Evolutionary conservation across 768 basidiomycete species (phyloP).

Genomic region (Chalciporus piperatus): DNA sequence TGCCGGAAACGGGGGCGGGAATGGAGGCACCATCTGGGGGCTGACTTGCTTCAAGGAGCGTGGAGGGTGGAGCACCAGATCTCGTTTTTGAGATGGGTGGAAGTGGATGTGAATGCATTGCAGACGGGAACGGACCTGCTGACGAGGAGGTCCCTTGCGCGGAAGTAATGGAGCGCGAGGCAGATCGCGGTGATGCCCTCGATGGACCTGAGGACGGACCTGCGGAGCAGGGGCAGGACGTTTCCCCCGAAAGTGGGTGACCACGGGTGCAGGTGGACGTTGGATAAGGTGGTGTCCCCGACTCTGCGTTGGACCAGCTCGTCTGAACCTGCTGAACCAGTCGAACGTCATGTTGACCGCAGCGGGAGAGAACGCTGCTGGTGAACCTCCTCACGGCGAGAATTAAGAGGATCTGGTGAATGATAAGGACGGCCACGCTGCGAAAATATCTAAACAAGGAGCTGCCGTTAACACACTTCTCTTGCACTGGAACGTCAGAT

Average conservation of each 20-base stretch:
- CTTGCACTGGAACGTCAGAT: conserved; percentile 25
- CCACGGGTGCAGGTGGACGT: conserved; percentile 11
- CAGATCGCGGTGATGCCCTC: conserved; percentile 17
- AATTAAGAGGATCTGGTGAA: conserved; percentile 26
- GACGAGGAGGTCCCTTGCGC: conserved; percentile 20
- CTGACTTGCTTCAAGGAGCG: background rate
- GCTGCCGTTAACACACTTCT: conserved; percentile 27
- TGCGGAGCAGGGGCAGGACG: conserved; percentile 17
- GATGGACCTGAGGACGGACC: conserved; percentile 16
- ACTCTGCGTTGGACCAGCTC: conserved; percentile 8
- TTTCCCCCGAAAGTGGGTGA: conserved; percentile 17
- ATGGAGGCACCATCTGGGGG: conserved; percentile 14
- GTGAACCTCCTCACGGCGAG: conserved; percentile 13
- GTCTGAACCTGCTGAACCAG: conserved; percentile 26
- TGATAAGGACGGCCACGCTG: conserved; percentile 29
- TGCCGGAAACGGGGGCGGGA: conserved; percentile 8
- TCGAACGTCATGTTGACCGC: conserved; percentile 24
- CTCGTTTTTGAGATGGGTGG: conserved; percentile 24
- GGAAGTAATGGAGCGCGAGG: conserved; percentile 10
- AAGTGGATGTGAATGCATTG: conserved; percentile 27
- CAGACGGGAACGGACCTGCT: conserved; percentile 10
- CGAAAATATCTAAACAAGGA: conserved; percentile 24
- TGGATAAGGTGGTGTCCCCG: conserved; percentile 14
- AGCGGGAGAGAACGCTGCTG: conserved; percentile 9
- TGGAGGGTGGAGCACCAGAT: background rate